phyloP scores from a whole-genome alignment of 2,329 filamentous ascomycete genomes.

The Fusarium begoniae region DNA sequence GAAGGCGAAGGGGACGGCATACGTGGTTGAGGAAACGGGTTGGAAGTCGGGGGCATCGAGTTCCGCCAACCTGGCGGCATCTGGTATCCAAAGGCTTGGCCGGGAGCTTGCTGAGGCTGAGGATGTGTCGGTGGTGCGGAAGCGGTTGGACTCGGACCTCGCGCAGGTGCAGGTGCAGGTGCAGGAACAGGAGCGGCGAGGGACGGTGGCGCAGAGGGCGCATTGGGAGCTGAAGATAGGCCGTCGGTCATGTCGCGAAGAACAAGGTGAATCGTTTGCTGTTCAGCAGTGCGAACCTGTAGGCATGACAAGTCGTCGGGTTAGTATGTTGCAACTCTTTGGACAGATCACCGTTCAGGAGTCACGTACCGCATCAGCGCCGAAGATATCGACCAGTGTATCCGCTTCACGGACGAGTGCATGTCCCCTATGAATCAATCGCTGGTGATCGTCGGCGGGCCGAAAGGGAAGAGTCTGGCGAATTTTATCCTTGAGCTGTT shows the following conservation, averaged over 20 bases:
- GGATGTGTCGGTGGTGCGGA: constrained; percentile 35
- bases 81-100: constrained; percentile 41
- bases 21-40: constrained; percentile 43
- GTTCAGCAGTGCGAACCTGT: constrained; percentile 56
- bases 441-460: constrained; percentile 64
- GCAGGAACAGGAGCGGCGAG: constrained; percentile 8
- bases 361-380: constrained; percentile 58
- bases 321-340: constrained; percentile 33
- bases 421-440: constrained; percentile 69
- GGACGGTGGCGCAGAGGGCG: constrained; percentile 24
- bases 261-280: constrained; percentile 64
- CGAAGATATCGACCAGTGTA: constrained; percentile 66
- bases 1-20: constrained; percentile 46
- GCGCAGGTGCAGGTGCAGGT: constrained; percentile 28
- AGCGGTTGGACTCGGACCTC: constrained; percentile 42
- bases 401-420: constrained; percentile 63
- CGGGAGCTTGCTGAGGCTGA: constrained; percentile 30
- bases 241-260: constrained; percentile 53
- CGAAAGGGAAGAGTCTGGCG: constrained; percentile 59
- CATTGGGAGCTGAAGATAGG: constrained; percentile 39
- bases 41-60: constrained; percentile 40
- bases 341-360: not conserved
- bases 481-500: constrained; percentile 67
- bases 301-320: not conserved
- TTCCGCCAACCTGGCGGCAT: constrained; percentile 44